phyloP scores from a whole-genome alignment of 768 basidiomycete species.

The Naganishia antarctica region DNA sequence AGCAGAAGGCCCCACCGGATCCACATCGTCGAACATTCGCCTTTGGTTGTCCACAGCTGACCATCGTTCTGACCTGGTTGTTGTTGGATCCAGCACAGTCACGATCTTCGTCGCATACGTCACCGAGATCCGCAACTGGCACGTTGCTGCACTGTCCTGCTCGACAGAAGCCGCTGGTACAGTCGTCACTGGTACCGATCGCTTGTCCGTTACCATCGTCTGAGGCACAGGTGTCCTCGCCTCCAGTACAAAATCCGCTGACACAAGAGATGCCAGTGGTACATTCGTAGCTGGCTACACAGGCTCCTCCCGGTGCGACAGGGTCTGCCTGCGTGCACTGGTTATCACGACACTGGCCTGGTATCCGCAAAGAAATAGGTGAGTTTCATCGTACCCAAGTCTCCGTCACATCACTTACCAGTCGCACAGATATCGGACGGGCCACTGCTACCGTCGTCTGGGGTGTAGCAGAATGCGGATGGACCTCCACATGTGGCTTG shows the following conservation, averaged over 20 bases:
- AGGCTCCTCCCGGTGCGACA: neutral
- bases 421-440: neutral
- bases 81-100: slow-evolving; percentile 12
- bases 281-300: neutral
- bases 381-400: neutral
- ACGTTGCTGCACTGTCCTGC: neutral
- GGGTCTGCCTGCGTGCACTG: neutral
- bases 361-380: neutral
- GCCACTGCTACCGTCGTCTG: neutral
- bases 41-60: slow-evolving; percentile 11
- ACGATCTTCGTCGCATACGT: slow-evolving; percentile 7
- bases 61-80: neutral
- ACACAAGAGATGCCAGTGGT: neutral
- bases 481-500: neutral
- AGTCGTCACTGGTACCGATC: neutral
- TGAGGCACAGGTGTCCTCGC: slow-evolving; percentile 1
- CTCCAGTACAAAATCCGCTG: slow-evolving; percentile 11
- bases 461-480: neutral
- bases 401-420: neutral
- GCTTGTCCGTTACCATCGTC: neutral
- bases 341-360: neutral
- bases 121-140: slow-evolving; percentile 1
- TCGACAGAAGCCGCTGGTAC: slow-evolving; percentile 2
- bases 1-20: neutral
- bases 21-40: slow-evolving; percentile 10